These are phyloP conservation scores for Fusarium palustre DNA, from an alignment of 2,329 filamentous ascomycete genomes.

Conservation along the genomic window DNA sequence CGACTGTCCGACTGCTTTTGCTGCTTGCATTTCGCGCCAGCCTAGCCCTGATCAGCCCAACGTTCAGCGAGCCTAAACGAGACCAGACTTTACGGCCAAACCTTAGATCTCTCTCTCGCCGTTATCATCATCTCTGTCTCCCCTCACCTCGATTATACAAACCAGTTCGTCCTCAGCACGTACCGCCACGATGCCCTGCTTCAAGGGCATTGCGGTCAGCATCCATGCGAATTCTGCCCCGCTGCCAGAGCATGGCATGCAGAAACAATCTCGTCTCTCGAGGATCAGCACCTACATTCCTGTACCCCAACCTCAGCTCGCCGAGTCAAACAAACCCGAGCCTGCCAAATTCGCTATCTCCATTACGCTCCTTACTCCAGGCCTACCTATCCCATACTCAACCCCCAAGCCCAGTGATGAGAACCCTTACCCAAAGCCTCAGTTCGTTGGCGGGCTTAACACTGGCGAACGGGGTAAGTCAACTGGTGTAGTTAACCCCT, in stretches of 20 bases:
- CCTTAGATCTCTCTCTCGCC: conserved; percentile 22
- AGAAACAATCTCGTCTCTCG: conserved; percentile 90
- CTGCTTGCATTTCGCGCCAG: conserved; percentile 24
- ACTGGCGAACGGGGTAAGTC: conserved; percentile 64
- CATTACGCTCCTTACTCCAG: conserved; percentile 92
- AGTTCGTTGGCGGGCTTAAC: conserved; percentile 77
- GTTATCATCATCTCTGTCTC: conserved; percentile 34
- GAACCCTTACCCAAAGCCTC: conserved; percentile 83
- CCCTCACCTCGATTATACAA: conserved; percentile 31
- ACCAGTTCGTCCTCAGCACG: conserved; percentile 19
- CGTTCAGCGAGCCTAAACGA: conserved; percentile 25
- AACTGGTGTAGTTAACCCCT: conserved; percentile 76
- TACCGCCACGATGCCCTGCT: conserved; percentile 81
- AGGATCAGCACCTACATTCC: conserved; percentile 98
- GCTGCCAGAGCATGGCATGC: conserved; percentile 91
- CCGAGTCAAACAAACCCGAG: conserved; percentile 79
- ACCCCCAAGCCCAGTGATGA: conserved; percentile 81
- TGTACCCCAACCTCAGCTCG: conserved; percentile 86
- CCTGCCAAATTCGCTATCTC: conserved; percentile 98
- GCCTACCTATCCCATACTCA: conserved; percentile 91
- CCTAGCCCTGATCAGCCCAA: conserved; percentile 18
- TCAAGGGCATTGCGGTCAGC: conserved; percentile 98
- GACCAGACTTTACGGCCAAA: conserved; percentile 23
- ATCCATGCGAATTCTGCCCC: conserved; percentile 87
- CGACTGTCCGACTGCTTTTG: conserved; percentile 34